Base-by-base conservation (phyloP, 2,329 filamentous ascomycete genomes). In the Septoria petroselini region DNA sequence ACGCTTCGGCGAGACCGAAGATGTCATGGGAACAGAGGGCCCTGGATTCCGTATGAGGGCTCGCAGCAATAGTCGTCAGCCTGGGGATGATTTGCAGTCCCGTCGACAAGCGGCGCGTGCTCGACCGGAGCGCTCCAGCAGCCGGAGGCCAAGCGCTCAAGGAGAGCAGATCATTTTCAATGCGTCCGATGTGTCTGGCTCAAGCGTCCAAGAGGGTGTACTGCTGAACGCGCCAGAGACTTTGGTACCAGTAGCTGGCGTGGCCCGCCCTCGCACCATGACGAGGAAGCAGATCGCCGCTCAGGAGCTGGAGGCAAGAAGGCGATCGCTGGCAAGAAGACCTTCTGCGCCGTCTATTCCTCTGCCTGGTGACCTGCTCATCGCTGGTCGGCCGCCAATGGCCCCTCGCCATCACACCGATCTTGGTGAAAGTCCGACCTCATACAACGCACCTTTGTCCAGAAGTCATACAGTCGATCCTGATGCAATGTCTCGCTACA, bases 301-400 rank as follows among this genome's bases (percentile, higher is more conserved):
- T 6, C 83, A 86, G 40, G 91, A 96, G 68, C 79, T 97, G 1
- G 91, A 96, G 68, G 88, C 93, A 62, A 83, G 91, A 21, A 84
- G 91, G 50, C 82, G 87, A 64, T 96, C 91, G 11, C 76, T 95
- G 19, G 88, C 87, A 15, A 81, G 88, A 48, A 81, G 89, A 41
- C 86, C 89, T 3, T 87, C 86, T 18, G 88, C 84, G 2, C 89
- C 89, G 0, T 74, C 82, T 0, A 94, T 96, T 53, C 84, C 88
- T 4, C 84, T 90, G 58, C 91, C 91, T 0, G 76, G 75, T 7
- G 76, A 82, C 39, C 53, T 75, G 4, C 62, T 67, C n/a, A 61
- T 59, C 38, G 58, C 40, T 19, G 39, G 27, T 25, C 69, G 74
- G 51, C 73, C 71, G 9, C 60, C 66, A 14, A 65, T 71, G 44